Base-by-base conservation (phyloP, 2,329 filamentous ascomycete species). In the Phialocephala subalpina region DNA sequence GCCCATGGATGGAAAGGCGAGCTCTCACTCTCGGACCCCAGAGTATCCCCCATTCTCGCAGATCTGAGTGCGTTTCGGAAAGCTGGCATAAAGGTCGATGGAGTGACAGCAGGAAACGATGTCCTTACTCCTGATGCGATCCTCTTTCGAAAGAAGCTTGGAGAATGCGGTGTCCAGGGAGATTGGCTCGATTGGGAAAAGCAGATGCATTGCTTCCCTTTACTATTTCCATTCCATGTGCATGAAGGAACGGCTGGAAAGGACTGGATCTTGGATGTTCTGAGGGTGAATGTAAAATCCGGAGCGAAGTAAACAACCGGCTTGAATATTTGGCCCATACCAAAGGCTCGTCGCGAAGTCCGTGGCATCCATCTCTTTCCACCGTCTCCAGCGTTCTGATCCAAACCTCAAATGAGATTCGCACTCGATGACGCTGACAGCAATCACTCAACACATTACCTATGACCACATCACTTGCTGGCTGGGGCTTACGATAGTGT, bases 141-240 rank as follows among this genome's bases (percentile, higher is more conserved):
- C 20, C 47, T 62, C 12, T 73, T 72, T 56, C 58, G 69, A 16
- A 62, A 71, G 45, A 60, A 63, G 42, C 58, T 72, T 11, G 65
- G 56, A 4, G 62, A 62, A 9, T 38, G 22, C 20, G 65, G 63
- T 16, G 70, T 71, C 2, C 20, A 60, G 20, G 68, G 71, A 3
- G 69, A 73, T 11, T 73, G 67, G 69, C 58, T 72, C 33, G 42
- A 70, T 18, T 72, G 69, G 69, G 70, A 70, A 27, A 69, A 68
- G 36, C 70, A 73, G 56, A 69, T 73, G 64, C 71, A 71, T 66
- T 70, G 69, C 60, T 72, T 73, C 47, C 69, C 71, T 0, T 35
- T 68, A 27, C 62, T 68, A 22, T 68, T 59, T 40, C n/a, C 60
- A n/a, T 67, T 66, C 29, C 65, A 67, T 49, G 52, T 70, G 12